Evolutionary conservation across 805 yeast species (phyloP).

Genomic region (Saccharomyces cerevisiae): DNA sequence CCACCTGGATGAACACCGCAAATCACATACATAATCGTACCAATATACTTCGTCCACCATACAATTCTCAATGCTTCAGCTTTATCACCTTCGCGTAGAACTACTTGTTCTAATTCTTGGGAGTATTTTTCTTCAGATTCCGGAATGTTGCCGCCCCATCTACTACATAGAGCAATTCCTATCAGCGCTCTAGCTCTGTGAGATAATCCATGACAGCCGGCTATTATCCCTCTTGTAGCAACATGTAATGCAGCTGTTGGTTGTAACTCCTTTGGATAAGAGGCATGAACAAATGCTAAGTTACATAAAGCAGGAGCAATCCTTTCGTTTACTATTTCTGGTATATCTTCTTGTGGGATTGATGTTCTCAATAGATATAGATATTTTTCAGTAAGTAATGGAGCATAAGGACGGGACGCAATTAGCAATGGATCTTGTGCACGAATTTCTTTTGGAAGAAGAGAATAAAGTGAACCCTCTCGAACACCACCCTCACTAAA

Average conservation of each 20-base stretch:
- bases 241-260: constrained; percentile 66
- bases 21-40: constrained; percentile 65
- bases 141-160: constrained; percentile 78
- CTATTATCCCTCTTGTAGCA: constrained; percentile 65
- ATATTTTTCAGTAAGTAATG: constrained; percentile 51
- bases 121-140: constrained; percentile 43
- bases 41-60: constrained; percentile 70
- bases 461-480: constrained; percentile 64
- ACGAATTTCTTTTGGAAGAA: constrained; percentile 48
- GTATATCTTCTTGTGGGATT: constrained; percentile 49
- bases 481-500: constrained; percentile 74
- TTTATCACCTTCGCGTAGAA: constrained; percentile 37
- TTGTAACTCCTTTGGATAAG: constrained; percentile 69
- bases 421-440: constrained; percentile 61
- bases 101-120: constrained; percentile 40
- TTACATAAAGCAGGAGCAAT: constrained; percentile 67
- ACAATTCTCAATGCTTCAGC: constrained; percentile 40
- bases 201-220: constrained; percentile 68
- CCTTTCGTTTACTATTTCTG: constrained; percentile 48
- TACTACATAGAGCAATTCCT: constrained; percentile 65
- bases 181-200: constrained; percentile 63
- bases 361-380: constrained; percentile 46
- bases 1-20: constrained; percentile 83
- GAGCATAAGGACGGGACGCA: constrained; percentile 67
- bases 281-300: constrained; percentile 66